phyloP scores from a whole-genome alignment of 345 rosid genomes.

The Moricandia arvensis region DNA sequence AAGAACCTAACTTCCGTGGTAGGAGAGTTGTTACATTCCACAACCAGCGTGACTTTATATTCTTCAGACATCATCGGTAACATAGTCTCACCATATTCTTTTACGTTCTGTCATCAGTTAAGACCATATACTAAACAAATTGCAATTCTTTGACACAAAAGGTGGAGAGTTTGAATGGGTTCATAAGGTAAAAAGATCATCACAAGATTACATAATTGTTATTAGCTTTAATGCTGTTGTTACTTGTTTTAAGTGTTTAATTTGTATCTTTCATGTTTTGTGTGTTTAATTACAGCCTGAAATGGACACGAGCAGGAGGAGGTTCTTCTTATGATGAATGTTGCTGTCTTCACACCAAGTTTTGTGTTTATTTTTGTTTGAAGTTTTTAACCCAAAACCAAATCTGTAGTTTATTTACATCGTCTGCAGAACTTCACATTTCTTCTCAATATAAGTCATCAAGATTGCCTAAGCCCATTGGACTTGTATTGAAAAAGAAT shows the following conservation, averaged over 20 bases:
- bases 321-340: slow-evolving; percentile 94
- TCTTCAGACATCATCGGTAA: slow-evolving; percentile 96
- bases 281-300: slow-evolving; percentile 59
- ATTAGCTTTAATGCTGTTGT: no score
- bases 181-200: slow-evolving; percentile 64
- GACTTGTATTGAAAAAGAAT: no score
- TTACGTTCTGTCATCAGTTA: background rate
- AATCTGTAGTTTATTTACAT: slow-evolving; percentile 5
- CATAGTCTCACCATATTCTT: slow-evolving; percentile 7
- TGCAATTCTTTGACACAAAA: slow-evolving; percentile 53
- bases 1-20: slow-evolving; percentile 76
- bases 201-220: no score
- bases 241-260: background rate
- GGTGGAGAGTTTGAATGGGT: slow-evolving; percentile 96
- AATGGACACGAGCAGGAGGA: slow-evolving; percentile 94
- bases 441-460: slow-evolving; percentile 1
- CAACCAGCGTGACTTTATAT: slow-evolving; percentile 92
- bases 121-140: background rate
- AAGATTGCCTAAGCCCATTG: no score
- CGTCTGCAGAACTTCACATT: background rate
- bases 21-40: slow-evolving; percentile 93
- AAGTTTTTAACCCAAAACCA: background rate
- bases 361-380: background rate
- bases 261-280: background rate
- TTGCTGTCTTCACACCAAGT: background rate